Conservation (phyloP, 108 stramenopile species). For the Nannochloropsis granulata region DNA sequence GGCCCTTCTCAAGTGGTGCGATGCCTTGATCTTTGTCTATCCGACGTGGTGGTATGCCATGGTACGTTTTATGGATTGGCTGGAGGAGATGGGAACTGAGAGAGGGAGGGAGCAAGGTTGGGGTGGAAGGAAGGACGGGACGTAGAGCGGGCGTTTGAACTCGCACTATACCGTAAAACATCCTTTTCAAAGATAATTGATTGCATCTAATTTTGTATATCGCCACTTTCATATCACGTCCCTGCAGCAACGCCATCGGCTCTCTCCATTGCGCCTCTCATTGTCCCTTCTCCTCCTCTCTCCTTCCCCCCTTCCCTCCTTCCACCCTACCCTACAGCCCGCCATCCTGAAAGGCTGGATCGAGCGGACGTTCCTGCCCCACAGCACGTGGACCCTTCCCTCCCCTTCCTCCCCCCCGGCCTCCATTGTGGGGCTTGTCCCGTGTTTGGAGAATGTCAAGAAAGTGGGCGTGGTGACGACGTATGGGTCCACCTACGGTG, state of each 20-base stretch:
- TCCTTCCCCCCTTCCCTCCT: background rate
- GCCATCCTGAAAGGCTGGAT: slow-evolving; percentile 15
- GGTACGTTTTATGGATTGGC: background rate
- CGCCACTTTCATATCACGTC: background rate
- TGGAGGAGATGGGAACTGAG: background rate
- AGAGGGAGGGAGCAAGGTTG: slow-evolving; percentile 6
- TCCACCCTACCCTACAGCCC: background rate
- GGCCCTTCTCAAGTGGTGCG: slow-evolving; percentile 23
- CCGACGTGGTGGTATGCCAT: slow-evolving; percentile 34
- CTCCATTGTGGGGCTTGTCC: background rate
- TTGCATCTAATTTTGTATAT: background rate
- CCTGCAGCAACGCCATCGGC: no score
- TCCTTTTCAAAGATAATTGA: background rate
- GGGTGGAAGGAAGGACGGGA: background rate
- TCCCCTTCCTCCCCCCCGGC: background rate
- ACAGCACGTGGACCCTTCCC: slow-evolving; percentile 20
- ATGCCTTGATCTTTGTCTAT: slow-evolving; percentile 24
- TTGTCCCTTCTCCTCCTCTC: background rate
- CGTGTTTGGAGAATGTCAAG: slow-evolving; percentile 26
- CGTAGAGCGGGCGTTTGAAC: no score
- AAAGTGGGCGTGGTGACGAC: slow-evolving; percentile 30
- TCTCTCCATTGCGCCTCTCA: no score
- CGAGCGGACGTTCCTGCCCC: slow-evolving; percentile 19
- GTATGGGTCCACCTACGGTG: slow-evolving; percentile 17
- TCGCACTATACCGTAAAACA: background rate